Evolutionary conservation across 768 basidiomycete species (phyloP), one percentile per base, ranked within the genome.

Genomic region (Serpula lacrymans): DNA sequence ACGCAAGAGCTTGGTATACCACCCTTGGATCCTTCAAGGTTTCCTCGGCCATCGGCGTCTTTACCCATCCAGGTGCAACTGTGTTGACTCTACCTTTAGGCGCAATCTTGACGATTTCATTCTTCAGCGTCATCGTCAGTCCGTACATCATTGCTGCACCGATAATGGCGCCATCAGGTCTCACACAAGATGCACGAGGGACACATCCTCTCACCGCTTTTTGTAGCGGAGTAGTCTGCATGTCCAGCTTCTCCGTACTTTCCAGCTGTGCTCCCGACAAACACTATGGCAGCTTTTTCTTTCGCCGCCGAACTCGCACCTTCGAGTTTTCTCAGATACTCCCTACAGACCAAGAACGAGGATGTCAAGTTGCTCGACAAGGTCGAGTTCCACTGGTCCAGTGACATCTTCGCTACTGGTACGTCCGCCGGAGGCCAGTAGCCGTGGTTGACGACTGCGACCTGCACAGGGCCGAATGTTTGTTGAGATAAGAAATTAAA

Each of bases 91-190:
- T 69, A 0, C 75, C 87, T 40, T 59, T 69, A 0, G 84, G 81
- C 0, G 84, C 84, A 43, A 87, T 75, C 59, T 77, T 77, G 32
- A 89, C 85, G 39, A 88, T 86, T 60, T 89, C 85, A 57, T 88
- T 88, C 63, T 88, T 88, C 49, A 88, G 68, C 4, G 78, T 68
- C 50, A 80, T 60, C 3, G 75, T 76, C 24, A 88, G 53, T 1
- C 84, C 87, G 46, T 84, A 81, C 84, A 85, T 85, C 67, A 84
- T 70, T 4, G 76, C 83, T 83, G 14, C 13, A 24, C n/a, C n/a
- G 11, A 17, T 17, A 1, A 6, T 18, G 12, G 12, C 3, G 13
- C 25, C 6, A 14, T 46, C 12, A 38, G 29, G 20, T 29, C 6
- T 13, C 6, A 8, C 5, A 28, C 5, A 5, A 45, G 5, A 9